These are phyloP conservation scores for Ogataea thermomethanolica DNA, from an alignment of 805 yeast species.

Conservation along the genomic window DNA sequence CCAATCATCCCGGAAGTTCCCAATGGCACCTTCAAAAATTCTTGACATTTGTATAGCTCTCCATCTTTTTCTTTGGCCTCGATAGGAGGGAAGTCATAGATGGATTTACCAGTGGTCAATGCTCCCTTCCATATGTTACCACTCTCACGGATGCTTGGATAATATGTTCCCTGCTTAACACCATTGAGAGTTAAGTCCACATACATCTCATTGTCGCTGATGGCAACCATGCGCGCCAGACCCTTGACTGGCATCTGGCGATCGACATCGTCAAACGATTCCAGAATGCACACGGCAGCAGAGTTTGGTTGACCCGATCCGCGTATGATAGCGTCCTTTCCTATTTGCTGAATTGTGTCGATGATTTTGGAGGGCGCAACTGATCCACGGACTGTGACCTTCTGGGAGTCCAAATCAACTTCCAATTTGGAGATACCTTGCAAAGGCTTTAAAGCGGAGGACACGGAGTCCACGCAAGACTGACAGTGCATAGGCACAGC, in stretches of 20 bases:
- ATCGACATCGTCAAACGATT: slow-evolving; percentile 55
- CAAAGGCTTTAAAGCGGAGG: slow-evolving; percentile 47
- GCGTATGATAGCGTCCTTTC: slow-evolving; percentile 86
- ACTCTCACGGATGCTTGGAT: slow-evolving; percentile 60
- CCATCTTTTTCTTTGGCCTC: slow-evolving; percentile 33
- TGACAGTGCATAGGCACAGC: slow-evolving; percentile 84
- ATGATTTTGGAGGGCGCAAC: slow-evolving; percentile 77
- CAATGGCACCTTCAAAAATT: slow-evolving; percentile 44
- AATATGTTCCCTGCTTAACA: slow-evolving; percentile 58
- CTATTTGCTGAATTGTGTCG: slow-evolving; percentile 62
- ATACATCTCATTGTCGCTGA: slow-evolving; percentile 47
- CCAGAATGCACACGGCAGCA: slow-evolving; percentile 90
- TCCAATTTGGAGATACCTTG: slow-evolving; percentile 49
- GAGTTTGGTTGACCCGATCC: slow-evolving; percentile 86
- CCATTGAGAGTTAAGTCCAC: slow-evolving; percentile 82
- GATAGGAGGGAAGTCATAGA: slow-evolving; percentile 43
- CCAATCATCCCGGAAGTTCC: slow-evolving; percentile 65
- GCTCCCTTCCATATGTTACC: slow-evolving; percentile 82
- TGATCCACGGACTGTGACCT: slow-evolving; percentile 65
- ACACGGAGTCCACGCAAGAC: slow-evolving; percentile 61
- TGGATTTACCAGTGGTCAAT: slow-evolving; percentile 53
- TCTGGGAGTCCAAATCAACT: slow-evolving; percentile 55
- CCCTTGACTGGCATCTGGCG: slow-evolving; percentile 69
- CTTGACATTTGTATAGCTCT: slow-evolving; percentile 39
- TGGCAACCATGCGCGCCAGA: slow-evolving; percentile 76